Percentiles rank a stretch among this genome's conserved stretches.
Evolutionary conservation across 495 filamentous ascomycete species (phyloP).

Genomic region (Hyphodiscus hymeniophilus): DNA sequence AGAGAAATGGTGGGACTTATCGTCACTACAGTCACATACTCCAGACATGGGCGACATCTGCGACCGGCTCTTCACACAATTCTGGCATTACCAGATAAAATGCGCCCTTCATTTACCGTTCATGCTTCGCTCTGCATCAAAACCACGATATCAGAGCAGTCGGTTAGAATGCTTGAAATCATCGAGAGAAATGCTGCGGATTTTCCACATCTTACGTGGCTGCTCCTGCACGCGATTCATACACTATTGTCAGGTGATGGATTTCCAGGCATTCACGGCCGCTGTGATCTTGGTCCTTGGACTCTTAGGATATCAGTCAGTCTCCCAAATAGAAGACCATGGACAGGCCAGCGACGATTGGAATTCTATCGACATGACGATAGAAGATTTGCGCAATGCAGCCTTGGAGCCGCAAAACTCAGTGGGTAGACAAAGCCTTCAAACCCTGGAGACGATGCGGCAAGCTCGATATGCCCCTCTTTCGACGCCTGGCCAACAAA

Average conservation of each 20-base stretch:
- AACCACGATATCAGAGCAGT: not conserved
- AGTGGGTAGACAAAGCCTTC: not conserved
- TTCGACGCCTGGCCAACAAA: not conserved
- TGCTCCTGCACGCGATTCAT: not conserved
- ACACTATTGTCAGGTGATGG: not conserved
- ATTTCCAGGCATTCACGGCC: slow-evolving; percentile 5
- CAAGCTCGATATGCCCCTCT: not conserved
- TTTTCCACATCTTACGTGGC: not conserved
- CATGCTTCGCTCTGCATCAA: slow-evolving; percentile 1
- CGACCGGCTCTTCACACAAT: slow-evolving; percentile 1
- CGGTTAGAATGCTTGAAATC: not conserved
- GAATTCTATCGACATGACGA: not conserved
- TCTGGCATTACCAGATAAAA: slow-evolving; percentile 5
- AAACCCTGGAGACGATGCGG: not conserved
- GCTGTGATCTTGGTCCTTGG: slow-evolving; percentile 5
- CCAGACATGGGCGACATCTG: not conserved
- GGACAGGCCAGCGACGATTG: not conserved
- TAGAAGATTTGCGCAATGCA: not conserved
- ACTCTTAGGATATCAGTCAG: not conserved
- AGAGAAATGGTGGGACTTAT: not conserved
- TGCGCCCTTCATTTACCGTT: slow-evolving; percentile 2
- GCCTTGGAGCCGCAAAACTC: not conserved
- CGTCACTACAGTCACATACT: not conserved
- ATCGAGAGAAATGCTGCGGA: not conserved
- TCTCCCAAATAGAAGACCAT: not conserved